phyloP scores from a whole-genome alignment of 345 rosid genomes.

The Gossypium sturtianum region DNA sequence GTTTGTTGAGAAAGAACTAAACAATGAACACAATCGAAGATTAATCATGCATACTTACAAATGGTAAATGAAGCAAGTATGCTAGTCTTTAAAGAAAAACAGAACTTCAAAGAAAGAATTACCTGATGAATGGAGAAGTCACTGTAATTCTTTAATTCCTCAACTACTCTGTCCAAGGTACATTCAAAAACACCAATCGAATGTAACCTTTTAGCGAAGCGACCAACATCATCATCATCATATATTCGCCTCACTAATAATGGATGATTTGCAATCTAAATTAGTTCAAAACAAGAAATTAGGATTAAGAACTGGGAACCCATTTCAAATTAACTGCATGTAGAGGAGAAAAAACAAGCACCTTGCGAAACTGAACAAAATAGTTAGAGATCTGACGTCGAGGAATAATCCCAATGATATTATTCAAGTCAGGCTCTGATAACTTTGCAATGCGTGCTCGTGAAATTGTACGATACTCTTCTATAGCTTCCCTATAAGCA shows the following conservation, averaged over 20 bases:
- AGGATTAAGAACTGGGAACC: not conserved
- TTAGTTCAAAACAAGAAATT: constrained; percentile 1
- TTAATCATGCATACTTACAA: not conserved
- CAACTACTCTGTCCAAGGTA: constrained; percentile 75
- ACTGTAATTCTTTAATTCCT: constrained; percentile 71
- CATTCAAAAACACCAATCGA: constrained; percentile 86
- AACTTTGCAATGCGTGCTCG: constrained; percentile 58
- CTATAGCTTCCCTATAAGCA: constrained; percentile 86
- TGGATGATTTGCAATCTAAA: constrained; percentile 96
- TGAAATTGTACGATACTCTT: constrained; percentile 78
- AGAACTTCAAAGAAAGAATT: constrained; percentile 12
- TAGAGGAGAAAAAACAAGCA: constrained; percentile 15
- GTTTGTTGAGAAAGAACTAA: not conserved
- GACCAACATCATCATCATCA: constrained; percentile 64
- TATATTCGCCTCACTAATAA: constrained; percentile 83
- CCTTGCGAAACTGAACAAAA: constrained; percentile 95
- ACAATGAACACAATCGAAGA: not conserved
- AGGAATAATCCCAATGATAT: constrained; percentile 56
- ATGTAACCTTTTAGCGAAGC: constrained; percentile 68
- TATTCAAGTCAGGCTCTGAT: constrained; percentile 39
- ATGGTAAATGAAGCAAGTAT: not conserved
- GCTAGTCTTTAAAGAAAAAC: not conserved
- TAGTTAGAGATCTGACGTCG: constrained; percentile 84
- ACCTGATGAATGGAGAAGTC: constrained; percentile 95
- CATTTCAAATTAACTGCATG: not conserved